phyloP scores from a whole-genome alignment of 768 basidiomycete species.

The Coprinopsis cinerea region DNA sequence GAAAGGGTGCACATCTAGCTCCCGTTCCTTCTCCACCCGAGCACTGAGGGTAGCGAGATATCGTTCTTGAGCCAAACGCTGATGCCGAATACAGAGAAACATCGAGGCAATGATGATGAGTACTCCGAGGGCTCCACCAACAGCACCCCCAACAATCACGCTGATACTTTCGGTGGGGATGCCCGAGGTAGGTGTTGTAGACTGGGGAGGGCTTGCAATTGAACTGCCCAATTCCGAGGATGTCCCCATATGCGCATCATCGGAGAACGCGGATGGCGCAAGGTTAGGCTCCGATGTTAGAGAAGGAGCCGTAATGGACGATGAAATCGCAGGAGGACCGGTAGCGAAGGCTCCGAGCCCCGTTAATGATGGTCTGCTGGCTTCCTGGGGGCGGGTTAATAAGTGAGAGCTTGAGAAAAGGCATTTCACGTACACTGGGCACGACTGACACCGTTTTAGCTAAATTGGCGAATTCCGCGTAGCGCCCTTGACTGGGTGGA shows the following conservation, averaged over 20 bases:
- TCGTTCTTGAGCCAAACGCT: conserved; percentile 1
- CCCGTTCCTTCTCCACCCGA: neutral
- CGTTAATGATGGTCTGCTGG: neutral
- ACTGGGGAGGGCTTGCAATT: no score
- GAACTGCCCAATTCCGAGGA: no score
- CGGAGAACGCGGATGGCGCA: no score
- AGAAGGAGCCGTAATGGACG: no score
- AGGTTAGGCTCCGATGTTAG: no score
- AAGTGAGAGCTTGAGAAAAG: no score
- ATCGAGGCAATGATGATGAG: conserved; percentile 6
- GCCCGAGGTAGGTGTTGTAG: neutral
- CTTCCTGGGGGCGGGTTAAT: no score
- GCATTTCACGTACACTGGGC: conserved; percentile 24
- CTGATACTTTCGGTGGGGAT: conserved; percentile 1
- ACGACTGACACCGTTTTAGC: conserved; percentile 24
- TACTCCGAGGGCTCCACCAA: conserved; percentile 14
- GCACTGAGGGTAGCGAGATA: neutral
- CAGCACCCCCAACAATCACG: conserved; percentile 18
- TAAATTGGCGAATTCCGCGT: conserved; percentile 19
- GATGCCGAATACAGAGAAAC: conserved; percentile 11
- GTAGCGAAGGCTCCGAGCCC: neutral
- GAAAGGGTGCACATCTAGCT: neutral
- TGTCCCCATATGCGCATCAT: no score
- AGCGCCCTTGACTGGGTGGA: conserved; percentile 22
- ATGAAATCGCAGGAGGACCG: neutral